Evolutionary conservation across 352 stramenopile species (phyloP), one percentile per base, ranked within the genome.

Genomic region (Globisporangium iwayamae): DNA sequence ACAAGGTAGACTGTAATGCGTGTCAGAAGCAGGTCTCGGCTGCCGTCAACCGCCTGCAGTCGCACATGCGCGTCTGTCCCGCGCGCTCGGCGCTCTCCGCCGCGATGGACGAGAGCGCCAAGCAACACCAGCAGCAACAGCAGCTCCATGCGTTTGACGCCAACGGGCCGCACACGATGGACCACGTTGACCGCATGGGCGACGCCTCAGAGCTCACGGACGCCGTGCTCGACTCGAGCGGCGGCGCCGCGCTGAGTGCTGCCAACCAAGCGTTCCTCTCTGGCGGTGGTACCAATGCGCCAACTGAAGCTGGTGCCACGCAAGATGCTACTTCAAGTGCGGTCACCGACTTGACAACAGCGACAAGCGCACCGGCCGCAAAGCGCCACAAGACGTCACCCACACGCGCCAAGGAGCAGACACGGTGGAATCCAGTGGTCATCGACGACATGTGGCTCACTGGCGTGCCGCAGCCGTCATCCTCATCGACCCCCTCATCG

Each of bases 1-100:
- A 84, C 36, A 87, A 85, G 36, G 81, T 90, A 38, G 69, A 90
- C 71, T 90, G 81, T 68, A 85, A 85, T 43, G 76, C 78, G 20
- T 90, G 81, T 52, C 62, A 81, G 2, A 84, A 80, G 61, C 81
- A 82, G 57, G 78, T 87, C 22, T 81, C 81, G 0, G 81, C 81
- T 7, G 75, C 78, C 9, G 73, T 79, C 4, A 90, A 88, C 58
- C 81, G 81, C 25, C 70, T 90, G 43, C 75, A 90, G 64, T 88
- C 81, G 39, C 81, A 90, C 48, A 51, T 90, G 66, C 81, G 81
- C 54, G 61, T 79, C 28, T 90, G 81, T 60, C 72, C 76, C 4
- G 76, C 80, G 55, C 75, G 75, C 2, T 60, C 69, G 6, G 22
- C 55, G 20, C 51, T 72, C 51, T 8, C n/a, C 16, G 20, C 51